phyloP scores from a whole-genome alignment of 106 monocot genomes.

The Dendrobium chrysotoxum region DNA sequence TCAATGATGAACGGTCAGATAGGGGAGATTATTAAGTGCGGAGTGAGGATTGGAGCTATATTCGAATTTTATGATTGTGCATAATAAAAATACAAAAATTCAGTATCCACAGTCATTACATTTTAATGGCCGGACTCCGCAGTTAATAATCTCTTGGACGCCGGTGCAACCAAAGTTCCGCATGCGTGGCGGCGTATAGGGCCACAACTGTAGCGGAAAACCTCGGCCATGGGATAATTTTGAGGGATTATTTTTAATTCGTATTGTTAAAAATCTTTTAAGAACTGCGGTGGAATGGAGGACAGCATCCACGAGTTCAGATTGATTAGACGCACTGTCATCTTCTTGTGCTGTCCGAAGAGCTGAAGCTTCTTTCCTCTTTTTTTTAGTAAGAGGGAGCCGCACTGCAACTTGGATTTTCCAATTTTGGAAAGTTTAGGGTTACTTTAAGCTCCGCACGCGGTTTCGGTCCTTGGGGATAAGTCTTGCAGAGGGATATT shows the following conservation, averaged over 20 bases:
- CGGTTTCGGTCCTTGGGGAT: neutral
- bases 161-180: neutral
- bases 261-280: neutral
- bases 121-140: too few species aligned
- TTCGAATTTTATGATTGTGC: too few species aligned
- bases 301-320: neutral
- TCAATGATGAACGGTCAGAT: too few species aligned
- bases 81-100: too few species aligned
- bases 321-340: neutral
- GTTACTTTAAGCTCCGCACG: neutral
- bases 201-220: neutral
- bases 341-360: neutral
- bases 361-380: neutral
- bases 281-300: neutral
- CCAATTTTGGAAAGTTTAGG: conserved; percentile 9
- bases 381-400: neutral
- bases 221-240: neutral
- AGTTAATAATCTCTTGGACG: too few species aligned
- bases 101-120: too few species aligned
- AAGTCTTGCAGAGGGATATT: neutral
- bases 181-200: conserved; percentile 1
- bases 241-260: neutral
- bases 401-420: neutral
- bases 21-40: too few species aligned
- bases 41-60: too few species aligned